Base-by-base conservation (phyloP, 2,329 filamentous ascomycete species). In the Aspergillus ruber region DNA sequence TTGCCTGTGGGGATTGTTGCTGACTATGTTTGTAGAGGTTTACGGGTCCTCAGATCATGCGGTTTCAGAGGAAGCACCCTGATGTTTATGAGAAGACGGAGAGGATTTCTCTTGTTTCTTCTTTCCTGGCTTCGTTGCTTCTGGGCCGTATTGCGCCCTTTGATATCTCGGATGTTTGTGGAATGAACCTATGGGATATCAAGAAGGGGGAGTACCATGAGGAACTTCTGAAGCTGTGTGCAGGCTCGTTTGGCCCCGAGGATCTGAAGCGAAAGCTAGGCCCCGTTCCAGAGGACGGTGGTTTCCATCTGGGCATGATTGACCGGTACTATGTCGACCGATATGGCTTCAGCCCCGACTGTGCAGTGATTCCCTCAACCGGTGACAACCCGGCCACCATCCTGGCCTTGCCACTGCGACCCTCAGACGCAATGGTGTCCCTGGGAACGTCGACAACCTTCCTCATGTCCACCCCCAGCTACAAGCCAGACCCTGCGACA, bases 341-440 rank as follows among this genome's bases (percentile, higher is more conserved):
- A 33, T 95, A 90, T 67, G 85, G 86, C 50, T 95, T 97, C 76
- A 76, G 78, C 45, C 58, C 76, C 0, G 81, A 85, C 48, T 94
- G 90, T 65, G 81, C 82, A 47, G 77, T 98, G 53, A 82, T 86
- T 8, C 86, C 91, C 1, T 95, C 93, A 64, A 97, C 93, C 0
- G 93, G 93, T 50, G 93, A 98, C 70, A 98, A 98, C 71, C 93
- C 90, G 20, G 85, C 90, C 1, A 97, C 93, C 1, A 96, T 98
- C 59, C 84, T 97, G 27, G 87, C 90, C 1, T 79, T 97, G 15
- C 93, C 93, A 3, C 78, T 97, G 36, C 83, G 87, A 5, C 85
- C 90, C 1, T 83, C 89, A 32, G 93, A 97, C 62, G 91, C 90
- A 53, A 96, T 97, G 65, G 90, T 97, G 33, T 94, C 88, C 6